A percentile compares a stretch with the other conserved stretches of the same genome.
Conservation (phyloP, 2,329 filamentous ascomycete species). For the Fusarium irregulare region DNA sequence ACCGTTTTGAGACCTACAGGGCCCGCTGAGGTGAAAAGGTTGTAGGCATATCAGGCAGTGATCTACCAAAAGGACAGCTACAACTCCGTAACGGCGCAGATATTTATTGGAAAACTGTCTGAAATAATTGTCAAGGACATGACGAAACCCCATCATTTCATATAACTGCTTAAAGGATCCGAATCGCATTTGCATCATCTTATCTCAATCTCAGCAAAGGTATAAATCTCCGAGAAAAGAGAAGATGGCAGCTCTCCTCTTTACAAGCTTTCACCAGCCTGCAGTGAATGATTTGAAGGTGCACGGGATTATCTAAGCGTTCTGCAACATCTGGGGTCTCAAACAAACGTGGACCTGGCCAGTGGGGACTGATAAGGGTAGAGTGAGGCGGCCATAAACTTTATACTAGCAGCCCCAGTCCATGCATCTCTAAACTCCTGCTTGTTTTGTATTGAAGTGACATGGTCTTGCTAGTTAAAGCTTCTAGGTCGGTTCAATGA, state of each 20-base stretch:
- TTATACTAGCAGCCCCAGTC: background rate
- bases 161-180: fast-evolving
- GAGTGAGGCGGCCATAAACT: background rate
- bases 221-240: background rate
- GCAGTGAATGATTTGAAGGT: background rate
- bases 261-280: background rate
- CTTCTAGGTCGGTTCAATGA: background rate
- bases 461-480: background rate
- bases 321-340: background rate
- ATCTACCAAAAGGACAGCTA: background rate
- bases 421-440: background rate
- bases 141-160: no score
- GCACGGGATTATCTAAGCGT: background rate
- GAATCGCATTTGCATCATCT: background rate
- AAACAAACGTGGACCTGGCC: background rate
- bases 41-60: background rate
- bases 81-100: background rate
- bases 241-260: background rate
- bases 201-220: background rate
- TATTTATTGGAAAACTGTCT: fast-evolving
- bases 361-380: background rate
- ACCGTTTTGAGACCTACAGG: background rate
- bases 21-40: background rate
- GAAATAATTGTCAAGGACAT: background rate
- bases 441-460: background rate